Percentiles rank a stretch among this genome's conserved stretches.
phyloP scores from a whole-genome alignment of 768 basidiomycete species.

The Termitomyces sp. region DNA sequence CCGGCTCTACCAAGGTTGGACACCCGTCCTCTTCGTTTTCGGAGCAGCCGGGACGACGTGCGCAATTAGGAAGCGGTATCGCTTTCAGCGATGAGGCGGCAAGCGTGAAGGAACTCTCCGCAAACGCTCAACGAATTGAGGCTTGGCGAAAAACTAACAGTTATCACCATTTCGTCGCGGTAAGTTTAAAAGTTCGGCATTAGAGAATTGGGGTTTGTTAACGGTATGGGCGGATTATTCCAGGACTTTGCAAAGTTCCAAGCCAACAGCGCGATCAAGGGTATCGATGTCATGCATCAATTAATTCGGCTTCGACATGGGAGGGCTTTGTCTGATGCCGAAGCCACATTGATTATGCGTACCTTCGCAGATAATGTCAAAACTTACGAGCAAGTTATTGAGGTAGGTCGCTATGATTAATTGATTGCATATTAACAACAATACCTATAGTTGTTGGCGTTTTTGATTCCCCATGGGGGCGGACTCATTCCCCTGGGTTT shows the following conservation, averaged over 20 bases:
- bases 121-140: slow-evolving; percentile 83
- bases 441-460: slow-evolving; percentile 64
- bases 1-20: slow-evolving; percentile 71
- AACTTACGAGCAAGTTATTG: slow-evolving; percentile 84
- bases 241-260: slow-evolving; percentile 66
- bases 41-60: slow-evolving; percentile 35
- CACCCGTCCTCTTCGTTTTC: slow-evolving; percentile 54
- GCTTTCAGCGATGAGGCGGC: slow-evolving; percentile 69
- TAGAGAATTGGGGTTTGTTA: not conserved
- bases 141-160: slow-evolving; percentile 85
- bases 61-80: slow-evolving; percentile 74
- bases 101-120: slow-evolving; percentile 62
- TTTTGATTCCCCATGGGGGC: slow-evolving; percentile 67
- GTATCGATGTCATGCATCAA: slow-evolving; percentile 85
- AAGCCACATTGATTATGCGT: slow-evolving; percentile 71
- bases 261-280: slow-evolving; percentile 56
- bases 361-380: slow-evolving; percentile 66
- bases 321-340: slow-evolving; percentile 65
- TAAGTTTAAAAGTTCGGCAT: slow-evolving; percentile 22
- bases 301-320: slow-evolving; percentile 72
- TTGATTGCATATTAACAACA: not conserved
- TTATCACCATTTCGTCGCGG: slow-evolving; percentile 69
- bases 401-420: slow-evolving; percentile 42
- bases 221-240: not conserved
- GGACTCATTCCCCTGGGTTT: slow-evolving; percentile 85